phyloP scores from a whole-genome alignment of 2,329 filamentous ascomycete species.

The Monosporascus sp. region DNA sequence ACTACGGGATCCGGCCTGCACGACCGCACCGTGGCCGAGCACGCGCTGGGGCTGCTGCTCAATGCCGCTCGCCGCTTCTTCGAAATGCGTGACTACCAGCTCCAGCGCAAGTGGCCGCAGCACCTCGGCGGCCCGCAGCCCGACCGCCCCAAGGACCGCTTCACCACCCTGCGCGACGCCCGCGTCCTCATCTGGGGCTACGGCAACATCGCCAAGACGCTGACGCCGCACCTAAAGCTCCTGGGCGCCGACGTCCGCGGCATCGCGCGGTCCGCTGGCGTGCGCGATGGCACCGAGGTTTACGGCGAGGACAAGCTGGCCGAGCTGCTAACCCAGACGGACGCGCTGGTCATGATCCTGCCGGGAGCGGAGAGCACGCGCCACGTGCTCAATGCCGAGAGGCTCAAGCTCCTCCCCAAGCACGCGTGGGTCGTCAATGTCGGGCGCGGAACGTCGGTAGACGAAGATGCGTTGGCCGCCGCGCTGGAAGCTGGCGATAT shows the following conservation, averaged over 20 bases:
- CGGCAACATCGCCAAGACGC: slow-evolving; percentile 59
- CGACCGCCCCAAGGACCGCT: slow-evolving; percentile 48
- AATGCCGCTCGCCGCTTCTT: slow-evolving; percentile 51
- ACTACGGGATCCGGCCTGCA: slow-evolving; percentile 60
- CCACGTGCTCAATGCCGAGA: slow-evolving; percentile 49
- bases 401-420: slow-evolving; percentile 46
- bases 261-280: slow-evolving; percentile 49
- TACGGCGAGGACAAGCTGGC: slow-evolving; percentile 48
- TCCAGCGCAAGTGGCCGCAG: slow-evolving; percentile 49
- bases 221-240: slow-evolving; percentile 47
- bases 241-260: slow-evolving; percentile 55
- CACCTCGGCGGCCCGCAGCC: slow-evolving; percentile 58
- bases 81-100: slow-evolving; percentile 59
- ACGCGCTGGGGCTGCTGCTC: slow-evolving; percentile 54
- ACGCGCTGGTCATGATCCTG: slow-evolving; percentile 64
- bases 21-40: slow-evolving; percentile 60
- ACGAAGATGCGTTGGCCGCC: slow-evolving; percentile 43
- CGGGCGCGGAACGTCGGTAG: slow-evolving; percentile 41
- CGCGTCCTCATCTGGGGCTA: slow-evolving; percentile 59
- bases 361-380: slow-evolving; percentile 52
- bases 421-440: slow-evolving; percentile 54
- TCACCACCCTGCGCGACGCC: slow-evolving; percentile 55
- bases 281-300: slow-evolving; percentile 54
- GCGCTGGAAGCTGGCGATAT: slow-evolving; percentile 38
- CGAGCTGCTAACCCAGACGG: slow-evolving; percentile 49